phyloP scores from a whole-genome alignment of 768 basidiomycete species.

The Dacryopinax spathularia region DNA sequence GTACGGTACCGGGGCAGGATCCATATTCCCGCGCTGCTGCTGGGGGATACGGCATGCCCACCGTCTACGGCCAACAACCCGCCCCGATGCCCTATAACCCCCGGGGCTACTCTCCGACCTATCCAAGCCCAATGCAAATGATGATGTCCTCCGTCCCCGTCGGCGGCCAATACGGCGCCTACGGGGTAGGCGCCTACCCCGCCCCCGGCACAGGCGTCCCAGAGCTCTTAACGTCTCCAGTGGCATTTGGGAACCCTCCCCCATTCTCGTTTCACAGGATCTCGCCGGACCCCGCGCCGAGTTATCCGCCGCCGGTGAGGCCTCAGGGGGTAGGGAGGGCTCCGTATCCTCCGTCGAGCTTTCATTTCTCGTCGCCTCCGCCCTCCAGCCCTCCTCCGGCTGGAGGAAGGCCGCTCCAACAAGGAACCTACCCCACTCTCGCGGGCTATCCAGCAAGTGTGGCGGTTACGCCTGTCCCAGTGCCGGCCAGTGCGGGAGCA shows the following conservation, averaged over 20 bases:
- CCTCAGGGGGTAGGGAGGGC: not conserved
- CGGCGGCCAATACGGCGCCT: not conserved
- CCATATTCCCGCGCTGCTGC: not conserved
- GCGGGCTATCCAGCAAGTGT: no score
- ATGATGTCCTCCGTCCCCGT: not conserved
- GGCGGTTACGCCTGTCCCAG: not conserved
- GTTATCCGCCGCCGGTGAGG: not conserved
- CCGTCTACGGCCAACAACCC: not conserved
- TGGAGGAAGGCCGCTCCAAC: not conserved
- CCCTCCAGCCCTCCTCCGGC: not conserved
- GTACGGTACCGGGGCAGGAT: not conserved
- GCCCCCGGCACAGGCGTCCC: not conserved
- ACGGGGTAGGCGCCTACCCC: not conserved
- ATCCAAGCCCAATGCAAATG: not conserved
- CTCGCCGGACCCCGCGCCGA: not conserved
- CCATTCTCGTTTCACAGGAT: not conserved
- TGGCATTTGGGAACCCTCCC: not conserved
- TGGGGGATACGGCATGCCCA: not conserved
- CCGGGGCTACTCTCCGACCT: not conserved
- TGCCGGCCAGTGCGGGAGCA: not conserved
- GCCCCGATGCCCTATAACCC: not conserved
- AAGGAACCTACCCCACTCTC: not conserved
- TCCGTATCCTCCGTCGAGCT: not conserved
- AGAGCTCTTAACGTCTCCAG: not conserved
- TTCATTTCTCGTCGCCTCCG: not conserved